Evolutionary conservation across 148 eudicot genomes (phyloP), one percentile per base, ranked within the genome.

Genomic region (Vaccinium macrocarpon): DNA sequence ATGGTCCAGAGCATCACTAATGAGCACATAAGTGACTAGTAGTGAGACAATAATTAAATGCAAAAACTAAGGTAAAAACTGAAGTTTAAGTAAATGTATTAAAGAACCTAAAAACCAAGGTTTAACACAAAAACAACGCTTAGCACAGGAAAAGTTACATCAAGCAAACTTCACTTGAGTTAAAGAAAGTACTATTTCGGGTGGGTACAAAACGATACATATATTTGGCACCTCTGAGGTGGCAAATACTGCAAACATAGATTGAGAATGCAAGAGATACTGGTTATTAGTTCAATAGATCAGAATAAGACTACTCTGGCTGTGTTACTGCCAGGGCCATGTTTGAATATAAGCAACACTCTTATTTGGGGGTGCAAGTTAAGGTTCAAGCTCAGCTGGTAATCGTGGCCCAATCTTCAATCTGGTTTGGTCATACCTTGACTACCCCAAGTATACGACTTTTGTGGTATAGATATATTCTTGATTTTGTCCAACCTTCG

Each of bases 251-350:
- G n/a, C 11, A 25, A 62, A 62, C 11, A 8, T 62, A 62, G 68
- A 62, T 13, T 72, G 46, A 72, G 76, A 72, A 72, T 72, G 49
- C 21, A 32, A 70, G 74, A 70, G 74, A 70, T 14, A 35, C 21
- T 72, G 68, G 9, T 8, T n/a, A 62, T 21, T 62, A 25, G n/a
- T 21, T 62, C n/a, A 62, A 21, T 19, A 32, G 74, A 23, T 25
- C 14, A 74, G 8, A 46, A 16, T 1, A 19, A 38, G 25, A 32
- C 18, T 42, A 38, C 8, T 3, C 77, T 6, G 77, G 77, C 42
- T 38, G 73, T 11, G 73, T 68, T 18, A 8, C 77, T 38, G 77
- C 50, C 77, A 74, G 52, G n/a, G 25, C 77, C 77, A 74, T 74
- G 25, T 19, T 74, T 42, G 50, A 74, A 10, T 42, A 46, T 8